Evolutionary conservation across 495 filamentous ascomycete species (phyloP), one percentile per base, ranked within the genome.

Genomic region (Tuber microsphaerosporum): DNA sequence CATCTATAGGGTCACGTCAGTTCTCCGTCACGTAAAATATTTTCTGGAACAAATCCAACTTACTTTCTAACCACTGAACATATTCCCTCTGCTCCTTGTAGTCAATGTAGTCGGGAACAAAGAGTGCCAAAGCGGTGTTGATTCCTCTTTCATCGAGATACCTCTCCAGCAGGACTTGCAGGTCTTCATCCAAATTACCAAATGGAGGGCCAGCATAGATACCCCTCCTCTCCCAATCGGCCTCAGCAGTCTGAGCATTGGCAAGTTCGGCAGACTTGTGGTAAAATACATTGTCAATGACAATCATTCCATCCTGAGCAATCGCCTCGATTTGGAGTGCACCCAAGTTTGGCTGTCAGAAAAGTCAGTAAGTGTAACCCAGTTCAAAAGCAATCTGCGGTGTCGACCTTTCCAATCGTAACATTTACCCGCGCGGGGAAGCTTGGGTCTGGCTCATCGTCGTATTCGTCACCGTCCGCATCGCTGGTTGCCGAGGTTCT

Each of bases 51-150:
- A 5, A 56, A 68, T 45, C n/a, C 0, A 19, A 80, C 89, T 92
- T 94, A 86, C 90, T 93, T 80, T 90, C 89, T 83, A 99, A 86
- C 95, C 95, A 99, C 76, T 87, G 86, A 65, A 94, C 84, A 85
- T 99, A 99, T 88, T 99, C 95, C 88, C 90, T 92, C 89, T 99
- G 94, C 89, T 99, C 95, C 90, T 99, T 99, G 85, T 92, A 90
- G 84, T 97, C 93, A 82, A 98, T 94, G 86, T 97, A 99, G 83
- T 98, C 94, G 72, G 94, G 94, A 71, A 97, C 89, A 85, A 97
- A 97, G 77, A 93, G 85, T 74, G 93, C 94, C 81, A 99, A 87
- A 76, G 90, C 88, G 75, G 92, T 91, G 82, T 95, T 92, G 85
- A 99, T 88, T 75, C 95, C 94, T 81, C 95, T 88, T 88, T 96